Percentiles rank a stretch among this genome's conserved stretches.
Evolutionary conservation across 2,329 filamentous ascomycete genomes (phyloP).

Genomic region (Alternaria postmessia): DNA sequence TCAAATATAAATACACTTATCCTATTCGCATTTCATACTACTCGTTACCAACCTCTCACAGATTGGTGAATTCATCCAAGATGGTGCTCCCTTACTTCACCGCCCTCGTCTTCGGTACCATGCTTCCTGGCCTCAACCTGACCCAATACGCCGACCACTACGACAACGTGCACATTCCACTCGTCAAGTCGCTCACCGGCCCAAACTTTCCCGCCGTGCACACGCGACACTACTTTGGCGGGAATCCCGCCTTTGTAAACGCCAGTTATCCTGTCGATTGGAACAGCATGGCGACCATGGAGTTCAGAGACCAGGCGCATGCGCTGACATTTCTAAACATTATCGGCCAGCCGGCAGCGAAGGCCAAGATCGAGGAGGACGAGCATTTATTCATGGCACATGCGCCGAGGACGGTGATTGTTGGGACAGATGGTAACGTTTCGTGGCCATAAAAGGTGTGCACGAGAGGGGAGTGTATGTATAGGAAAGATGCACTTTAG

Average conservation of each 20-base stretch:
- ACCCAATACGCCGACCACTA: constrained; percentile 2
- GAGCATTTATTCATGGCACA: constrained; percentile 1
- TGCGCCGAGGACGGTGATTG: constrained; percentile 1
- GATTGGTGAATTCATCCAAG: not conserved
- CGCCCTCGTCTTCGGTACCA: constrained; percentile 3
- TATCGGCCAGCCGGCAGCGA: not conserved
- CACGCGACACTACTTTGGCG: constrained; percentile 1
- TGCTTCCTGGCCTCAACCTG: not conserved
- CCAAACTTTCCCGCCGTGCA: constrained; percentile 1
- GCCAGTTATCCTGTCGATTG: constrained; percentile 1
- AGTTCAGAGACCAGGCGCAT: constrained; percentile 1
- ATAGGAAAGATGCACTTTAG: not conserved
- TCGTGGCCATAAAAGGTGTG: not conserved
- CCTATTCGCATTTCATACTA: not conserved
- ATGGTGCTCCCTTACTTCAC: constrained; percentile 5
- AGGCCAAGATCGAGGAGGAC: not conserved
- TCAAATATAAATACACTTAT: not conserved
- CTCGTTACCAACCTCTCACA: not conserved
- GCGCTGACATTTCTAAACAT: not conserved
- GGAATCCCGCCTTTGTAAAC: not conserved
- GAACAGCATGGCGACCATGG: not conserved
- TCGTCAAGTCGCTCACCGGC: constrained; percentile 2
- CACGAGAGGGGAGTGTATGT: not conserved
- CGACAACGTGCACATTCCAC: constrained; percentile 5
- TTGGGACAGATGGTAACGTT: not conserved